A percentile compares a stretch with the other conserved stretches of the same genome.
Evolutionary conservation across 208 protist genomes (phyloP).

Genomic region (Acanthamoeba triangularis): DNA sequence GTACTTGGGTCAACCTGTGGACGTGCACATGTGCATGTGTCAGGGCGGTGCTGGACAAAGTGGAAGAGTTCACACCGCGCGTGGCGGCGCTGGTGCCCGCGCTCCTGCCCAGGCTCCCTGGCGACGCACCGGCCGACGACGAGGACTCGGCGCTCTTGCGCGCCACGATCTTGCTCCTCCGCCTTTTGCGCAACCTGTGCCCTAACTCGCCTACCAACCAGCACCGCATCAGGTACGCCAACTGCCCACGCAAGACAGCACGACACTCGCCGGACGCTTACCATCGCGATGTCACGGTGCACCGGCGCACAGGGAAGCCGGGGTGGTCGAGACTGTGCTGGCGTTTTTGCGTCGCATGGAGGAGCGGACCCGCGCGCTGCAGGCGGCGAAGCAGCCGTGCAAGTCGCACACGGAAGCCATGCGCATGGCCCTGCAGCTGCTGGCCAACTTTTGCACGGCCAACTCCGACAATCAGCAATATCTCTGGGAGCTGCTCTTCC

Average conservation of each 20-base stretch:
- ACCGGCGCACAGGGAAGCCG: neutral
- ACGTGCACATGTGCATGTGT: neutral
- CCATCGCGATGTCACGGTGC: neutral
- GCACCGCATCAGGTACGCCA: constrained; percentile 9
- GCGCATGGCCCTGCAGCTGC: constrained; percentile 57
- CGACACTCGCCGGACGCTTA: neutral
- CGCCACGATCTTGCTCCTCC: neutral
- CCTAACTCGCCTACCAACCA: constrained; percentile 40
- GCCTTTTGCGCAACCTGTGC: constrained; percentile 29
- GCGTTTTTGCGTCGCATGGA: neutral
- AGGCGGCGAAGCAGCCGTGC: neutral
- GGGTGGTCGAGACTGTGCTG: constrained; percentile 8
- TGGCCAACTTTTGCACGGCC: constrained; percentile 42
- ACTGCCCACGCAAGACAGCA: neutral
- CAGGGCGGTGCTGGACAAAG: constrained; percentile 32
- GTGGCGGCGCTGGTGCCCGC: neutral
- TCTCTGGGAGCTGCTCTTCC: constrained; percentile 28
- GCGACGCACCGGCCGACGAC: neutral
- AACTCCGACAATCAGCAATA: constrained; percentile 38
- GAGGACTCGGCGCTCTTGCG: neutral
- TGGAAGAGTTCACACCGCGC: constrained; percentile 17
- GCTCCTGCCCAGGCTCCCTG: neutral
- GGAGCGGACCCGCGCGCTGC: neutral
- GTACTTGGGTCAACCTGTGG: neutral
- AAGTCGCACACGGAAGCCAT: constrained; percentile 18